Evolutionary conservation across 257 asterid species (phyloP).

Genomic region (Gentiana straminea): DNA sequence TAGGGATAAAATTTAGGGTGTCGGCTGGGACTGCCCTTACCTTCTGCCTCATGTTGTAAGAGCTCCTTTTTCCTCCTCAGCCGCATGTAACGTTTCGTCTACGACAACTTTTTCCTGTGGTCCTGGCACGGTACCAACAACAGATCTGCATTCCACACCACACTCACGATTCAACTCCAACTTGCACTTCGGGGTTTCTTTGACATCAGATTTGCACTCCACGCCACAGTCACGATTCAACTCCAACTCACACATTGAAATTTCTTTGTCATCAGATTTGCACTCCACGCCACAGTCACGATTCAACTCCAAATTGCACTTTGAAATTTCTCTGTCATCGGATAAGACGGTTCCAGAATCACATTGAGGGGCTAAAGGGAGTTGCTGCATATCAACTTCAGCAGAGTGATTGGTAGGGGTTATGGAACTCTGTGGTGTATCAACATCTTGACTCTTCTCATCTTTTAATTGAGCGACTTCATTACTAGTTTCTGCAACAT

Average conservation of each 20-base stretch:
- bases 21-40: background rate
- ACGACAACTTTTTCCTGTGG: background rate
- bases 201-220: background rate
- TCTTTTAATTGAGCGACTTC: constrained; percentile 4
- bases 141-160: background rate
- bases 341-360: background rate
- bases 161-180: background rate
- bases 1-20: too few species aligned
- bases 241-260: background rate
- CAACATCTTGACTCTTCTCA: background rate
- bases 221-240: background rate
- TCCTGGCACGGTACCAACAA: background rate
- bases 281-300: background rate
- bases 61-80: constrained; percentile 2
- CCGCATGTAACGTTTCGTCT: background rate
- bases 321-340: background rate
- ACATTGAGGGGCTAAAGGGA: background rate
- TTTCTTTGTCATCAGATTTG: background rate
- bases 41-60: background rate
- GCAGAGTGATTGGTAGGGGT: constrained; percentile 1
- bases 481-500: constrained; percentile 7
- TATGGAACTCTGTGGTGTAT: background rate
- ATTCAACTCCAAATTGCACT: background rate
- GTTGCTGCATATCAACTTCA: constrained; percentile 3
- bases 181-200: background rate